Percentiles rank a stretch among this genome's conserved stretches.
These are phyloP conservation scores for Verticillium dahliae DNA, from an alignment of 2,329 filamentous ascomycete genomes.

Conservation along the genomic window DNA sequence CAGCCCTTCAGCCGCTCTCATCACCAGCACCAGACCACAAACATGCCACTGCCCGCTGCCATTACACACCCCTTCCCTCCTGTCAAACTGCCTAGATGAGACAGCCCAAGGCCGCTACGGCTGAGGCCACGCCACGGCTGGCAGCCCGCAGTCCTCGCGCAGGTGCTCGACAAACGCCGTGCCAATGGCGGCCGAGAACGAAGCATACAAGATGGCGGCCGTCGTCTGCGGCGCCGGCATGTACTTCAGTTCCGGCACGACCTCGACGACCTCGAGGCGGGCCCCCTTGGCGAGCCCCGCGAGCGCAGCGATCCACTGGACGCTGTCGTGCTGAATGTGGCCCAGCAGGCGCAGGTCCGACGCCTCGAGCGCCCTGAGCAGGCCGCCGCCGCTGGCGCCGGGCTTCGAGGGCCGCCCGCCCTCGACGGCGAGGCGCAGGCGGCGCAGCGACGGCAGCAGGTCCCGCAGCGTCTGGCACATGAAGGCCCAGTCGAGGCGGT, in stretches of 20 bases:
- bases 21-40: not conserved
- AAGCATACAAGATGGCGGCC: constrained; percentile 50
- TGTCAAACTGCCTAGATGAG: not conserved
- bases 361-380: constrained; percentile 40
- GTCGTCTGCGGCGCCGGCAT: constrained; percentile 45
- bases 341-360: constrained; percentile 40
- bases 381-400: constrained; percentile 12
- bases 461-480: constrained; percentile 36
- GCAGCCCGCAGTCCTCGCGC: constrained; percentile 15
- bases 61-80: not conserved
- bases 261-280: constrained; percentile 37
- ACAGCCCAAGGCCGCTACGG: not conserved
- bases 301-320: constrained; percentile 54
- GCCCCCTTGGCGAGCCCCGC: constrained; percentile 33
- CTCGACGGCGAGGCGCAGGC: constrained; percentile 45
- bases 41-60: not conserved
- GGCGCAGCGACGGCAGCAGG: constrained; percentile 32
- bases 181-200: constrained; percentile 55
- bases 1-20: not conserved
- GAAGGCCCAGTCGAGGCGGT: constrained; percentile 35
- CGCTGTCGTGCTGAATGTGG: constrained; percentile 36
- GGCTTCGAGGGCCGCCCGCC: constrained; percentile 43
- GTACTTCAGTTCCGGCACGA: constrained; percentile 46
- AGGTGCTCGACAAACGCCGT: constrained; percentile 48
- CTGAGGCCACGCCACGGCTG: not conserved